phyloP scores from a whole-genome alignment of 306 rosid species.

The Lupinus albus region DNA sequence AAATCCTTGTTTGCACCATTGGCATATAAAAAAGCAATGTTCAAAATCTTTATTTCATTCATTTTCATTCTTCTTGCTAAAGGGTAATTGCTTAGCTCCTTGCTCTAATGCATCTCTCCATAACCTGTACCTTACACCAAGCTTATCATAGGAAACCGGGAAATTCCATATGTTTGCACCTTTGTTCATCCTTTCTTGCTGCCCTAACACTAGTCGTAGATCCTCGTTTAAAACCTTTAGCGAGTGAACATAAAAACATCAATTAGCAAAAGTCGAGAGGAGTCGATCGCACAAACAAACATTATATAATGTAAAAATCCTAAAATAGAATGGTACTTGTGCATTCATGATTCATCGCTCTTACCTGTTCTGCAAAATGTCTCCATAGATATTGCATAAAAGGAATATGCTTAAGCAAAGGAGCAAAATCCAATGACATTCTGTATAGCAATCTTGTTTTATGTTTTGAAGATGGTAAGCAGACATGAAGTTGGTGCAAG shows the following conservation, averaged over 20 bases:
- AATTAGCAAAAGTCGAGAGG: neutral
- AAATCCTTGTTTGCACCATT: constrained; percentile 39
- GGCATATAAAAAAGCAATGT: neutral
- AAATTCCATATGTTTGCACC: constrained; percentile 86
- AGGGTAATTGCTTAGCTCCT: constrained; percentile 70
- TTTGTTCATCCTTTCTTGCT: constrained; percentile 81
- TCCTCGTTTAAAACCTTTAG: constrained; percentile 85
- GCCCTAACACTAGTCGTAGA: constrained; percentile 79
- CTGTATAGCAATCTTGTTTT: constrained; percentile 85
- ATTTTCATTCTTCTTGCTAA: constrained; percentile 43
- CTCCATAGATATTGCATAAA: constrained; percentile 80
- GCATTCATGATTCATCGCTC: neutral
- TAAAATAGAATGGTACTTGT: neutral
- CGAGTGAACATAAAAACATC: neutral
- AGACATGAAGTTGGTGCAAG: constrained; percentile 92
- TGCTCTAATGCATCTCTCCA: constrained; percentile 85
- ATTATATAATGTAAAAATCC: neutral
- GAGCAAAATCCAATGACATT: constrained; percentile 94
- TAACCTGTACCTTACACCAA: constrained; percentile 82
- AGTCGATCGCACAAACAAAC: neutral
- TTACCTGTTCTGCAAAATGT: constrained; percentile 90
- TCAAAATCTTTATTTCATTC: constrained; percentile 25
- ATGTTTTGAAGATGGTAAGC: constrained; percentile 80
- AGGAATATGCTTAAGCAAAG: constrained; percentile 78
- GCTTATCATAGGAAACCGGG: constrained; percentile 88